These are phyloP conservation scores for Cystobasidium sp. DNA, from an alignment of 1,284 basidiomycete genomes.

Conservation along the genomic window DNA sequence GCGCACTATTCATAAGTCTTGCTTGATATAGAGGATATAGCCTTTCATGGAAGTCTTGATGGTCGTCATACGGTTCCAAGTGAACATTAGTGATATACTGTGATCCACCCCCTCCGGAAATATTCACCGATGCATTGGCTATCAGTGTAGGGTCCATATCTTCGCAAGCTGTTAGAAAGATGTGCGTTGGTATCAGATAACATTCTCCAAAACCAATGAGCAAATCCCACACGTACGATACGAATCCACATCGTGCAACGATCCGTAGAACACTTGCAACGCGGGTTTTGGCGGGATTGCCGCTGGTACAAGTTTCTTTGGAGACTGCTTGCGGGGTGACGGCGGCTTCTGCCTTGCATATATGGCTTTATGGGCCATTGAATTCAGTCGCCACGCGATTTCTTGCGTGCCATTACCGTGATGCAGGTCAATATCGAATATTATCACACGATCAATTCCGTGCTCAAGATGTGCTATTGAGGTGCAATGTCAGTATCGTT, in stretches of 20 bases:
- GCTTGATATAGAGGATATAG: constrained; percentile 75
- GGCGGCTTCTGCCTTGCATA: constrained; percentile 25
- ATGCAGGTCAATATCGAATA: constrained; percentile 93
- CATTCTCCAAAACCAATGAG: too few species aligned
- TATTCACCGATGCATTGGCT: constrained; percentile 49
- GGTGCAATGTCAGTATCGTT: background rate
- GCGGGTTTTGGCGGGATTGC: constrained; percentile 59
- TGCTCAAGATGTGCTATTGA: constrained; percentile 75
- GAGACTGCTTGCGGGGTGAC: constrained; percentile 33
- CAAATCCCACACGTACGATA: constrained; percentile 45
- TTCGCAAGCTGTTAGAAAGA: constrained; percentile 60
- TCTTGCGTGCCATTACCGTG: constrained; percentile 91
- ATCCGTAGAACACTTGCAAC: constrained; percentile 81
- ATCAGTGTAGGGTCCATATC: constrained; percentile 49
- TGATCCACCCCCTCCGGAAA: constrained; percentile 48
- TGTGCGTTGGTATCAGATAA: too few species aligned
- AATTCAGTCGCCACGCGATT: constrained; percentile 88
- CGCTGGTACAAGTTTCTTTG: constrained; percentile 12
- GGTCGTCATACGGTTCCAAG: constrained; percentile 73
- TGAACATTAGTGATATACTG: constrained; percentile 70
- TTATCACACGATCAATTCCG: constrained; percentile 75
- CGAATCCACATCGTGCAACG: constrained; percentile 76
- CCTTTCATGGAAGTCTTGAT: constrained; percentile 75
- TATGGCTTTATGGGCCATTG: constrained; percentile 69
- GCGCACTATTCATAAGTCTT: constrained; percentile 70